A percentile compares a stretch with the other conserved stretches of the same genome.
Evolutionary conservation across 2,329 filamentous ascomycete genomes (phyloP).

Genomic region (Talaromyces amestolkiae): DNA sequence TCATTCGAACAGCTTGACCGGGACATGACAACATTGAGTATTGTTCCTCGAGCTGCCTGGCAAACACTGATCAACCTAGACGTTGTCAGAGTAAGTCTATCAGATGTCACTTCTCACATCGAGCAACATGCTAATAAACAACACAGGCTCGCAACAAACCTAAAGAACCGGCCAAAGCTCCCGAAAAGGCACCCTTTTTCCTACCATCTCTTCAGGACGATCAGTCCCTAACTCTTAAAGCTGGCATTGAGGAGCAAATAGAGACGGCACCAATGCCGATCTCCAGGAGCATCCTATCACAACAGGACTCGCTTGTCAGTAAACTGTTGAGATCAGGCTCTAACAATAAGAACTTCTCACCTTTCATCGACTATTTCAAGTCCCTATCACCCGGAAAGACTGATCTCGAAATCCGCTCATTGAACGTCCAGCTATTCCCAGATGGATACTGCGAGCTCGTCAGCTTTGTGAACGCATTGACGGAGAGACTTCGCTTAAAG

Average conservation of each 20-base stretch:
- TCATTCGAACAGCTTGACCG: constrained; percentile 72
- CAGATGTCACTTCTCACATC: constrained; percentile 6
- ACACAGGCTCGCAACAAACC: constrained; percentile 83
- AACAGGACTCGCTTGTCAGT: constrained; percentile 44
- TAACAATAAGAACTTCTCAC: constrained; percentile 58
- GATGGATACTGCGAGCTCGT: constrained; percentile 64
- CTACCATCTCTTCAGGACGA: constrained; percentile 55
- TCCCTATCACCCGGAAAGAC: constrained; percentile 77
- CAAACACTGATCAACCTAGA: constrained; percentile 92
- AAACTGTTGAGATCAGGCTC: constrained; percentile 47
- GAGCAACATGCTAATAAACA: constrained; percentile 13
- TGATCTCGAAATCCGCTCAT: constrained; percentile 84
- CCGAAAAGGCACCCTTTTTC: constrained; percentile 95
- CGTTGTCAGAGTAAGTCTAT: constrained; percentile 60
- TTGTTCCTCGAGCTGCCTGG: constrained; percentile 89
- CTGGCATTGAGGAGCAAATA: constrained; percentile 25
- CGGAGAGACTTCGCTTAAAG: constrained; percentile 63
- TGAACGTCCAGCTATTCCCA: constrained; percentile 51
- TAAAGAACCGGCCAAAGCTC: constrained; percentile 82
- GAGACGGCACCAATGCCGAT: constrained; percentile 62
- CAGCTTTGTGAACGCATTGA: constrained; percentile 78
- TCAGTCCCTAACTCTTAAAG: constrained; percentile 24
- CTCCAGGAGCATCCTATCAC: constrained; percentile 52
- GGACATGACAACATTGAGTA: constrained; percentile 81
- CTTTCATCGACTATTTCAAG: constrained; percentile 76